Evolutionary conservation across 768 basidiomycete genomes (phyloP).

Genomic region (Tubosaeta sp.): DNA sequence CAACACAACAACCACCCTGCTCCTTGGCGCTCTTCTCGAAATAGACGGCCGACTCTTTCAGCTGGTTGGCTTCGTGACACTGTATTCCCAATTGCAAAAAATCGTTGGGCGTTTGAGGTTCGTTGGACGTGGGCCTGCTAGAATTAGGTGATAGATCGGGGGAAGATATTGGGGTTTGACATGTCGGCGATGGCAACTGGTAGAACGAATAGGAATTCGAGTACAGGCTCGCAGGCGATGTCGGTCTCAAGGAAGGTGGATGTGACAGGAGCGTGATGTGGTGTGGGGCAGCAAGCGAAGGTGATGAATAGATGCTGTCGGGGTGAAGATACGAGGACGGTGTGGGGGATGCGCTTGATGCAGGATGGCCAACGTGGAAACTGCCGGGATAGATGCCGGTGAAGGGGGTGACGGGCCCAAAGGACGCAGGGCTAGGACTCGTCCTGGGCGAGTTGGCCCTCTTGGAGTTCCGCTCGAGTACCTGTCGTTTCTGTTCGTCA

Average conservation of each 20-base stretch:
- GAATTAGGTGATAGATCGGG: conserved; percentile 13
- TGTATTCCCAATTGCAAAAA: conserved; percentile 74
- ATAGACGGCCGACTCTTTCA: conserved; percentile 62
- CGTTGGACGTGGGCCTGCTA: conserved; percentile 17
- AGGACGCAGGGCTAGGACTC: conserved; percentile 4
- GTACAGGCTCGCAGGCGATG: conserved; percentile 46
- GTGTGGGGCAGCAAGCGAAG: conserved; percentile 8
- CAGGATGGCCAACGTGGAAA: not conserved
- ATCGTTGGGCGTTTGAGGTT: conserved; percentile 52
- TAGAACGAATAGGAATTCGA: conserved; percentile 63
- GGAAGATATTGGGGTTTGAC: conserved; percentile 13
- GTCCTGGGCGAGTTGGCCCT: conserved; percentile 32
- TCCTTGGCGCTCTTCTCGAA: conserved; percentile 76
- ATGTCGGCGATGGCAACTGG: conserved; percentile 48
- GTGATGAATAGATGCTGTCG: conserved; percentile 10
- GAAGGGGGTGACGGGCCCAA: conserved; percentile 17
- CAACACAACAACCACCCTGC: conserved; percentile 77
- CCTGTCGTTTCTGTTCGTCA: conserved; percentile 38
- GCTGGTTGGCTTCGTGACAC: conserved; percentile 69
- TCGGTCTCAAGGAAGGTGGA: conserved; percentile 35
- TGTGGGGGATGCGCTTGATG: not conserved
- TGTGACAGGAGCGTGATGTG: conserved; percentile 25
- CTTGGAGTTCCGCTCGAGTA: conserved; percentile 57
- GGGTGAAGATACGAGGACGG: conserved; percentile 19
- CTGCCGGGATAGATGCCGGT: conserved; percentile 17